Conservation (phyloP, 2,329 filamentous ascomycete species). For the Claviceps digitariae region DNA sequence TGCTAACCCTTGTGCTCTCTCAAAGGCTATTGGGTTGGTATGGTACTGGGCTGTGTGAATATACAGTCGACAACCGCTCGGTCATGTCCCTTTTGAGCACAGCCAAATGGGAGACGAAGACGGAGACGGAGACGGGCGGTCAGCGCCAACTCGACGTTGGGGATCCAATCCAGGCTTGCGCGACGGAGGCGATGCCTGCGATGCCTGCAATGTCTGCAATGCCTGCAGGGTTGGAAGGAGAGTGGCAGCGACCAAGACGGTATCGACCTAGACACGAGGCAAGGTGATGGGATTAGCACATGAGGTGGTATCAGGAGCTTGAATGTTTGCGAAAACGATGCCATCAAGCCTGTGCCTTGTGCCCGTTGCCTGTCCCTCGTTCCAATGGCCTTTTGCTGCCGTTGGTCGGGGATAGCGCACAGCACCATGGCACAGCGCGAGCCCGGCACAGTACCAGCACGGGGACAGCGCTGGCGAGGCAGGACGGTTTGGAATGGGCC, state of each 20-base stretch:
- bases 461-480: slow-evolving; percentile 8
- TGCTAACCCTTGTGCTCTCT: neutral
- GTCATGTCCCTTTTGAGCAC: slow-evolving; percentile 7
- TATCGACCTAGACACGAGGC: neutral
- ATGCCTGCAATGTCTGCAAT: too few relatives aligned
- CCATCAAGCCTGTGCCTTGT: neutral
- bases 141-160: slow-evolving; percentile 19
- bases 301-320: neutral
- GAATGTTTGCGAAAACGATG: neutral
- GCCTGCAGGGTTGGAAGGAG: slow-evolving; percentile 5
- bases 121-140: slow-evolving; percentile 10
- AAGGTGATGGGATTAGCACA: slow-evolving; percentile 2
- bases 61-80: neutral
- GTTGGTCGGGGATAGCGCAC: neutral
- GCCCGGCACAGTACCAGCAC: neutral
- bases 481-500: slow-evolving; percentile 11
- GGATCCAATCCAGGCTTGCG: slow-evolving; percentile 15
- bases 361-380: too few relatives aligned
- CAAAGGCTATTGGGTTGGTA: neutral
- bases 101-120: slow-evolving; percentile 12
- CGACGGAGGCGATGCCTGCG: slow-evolving; percentile 16
- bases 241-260: neutral
- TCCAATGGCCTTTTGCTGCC: neutral
- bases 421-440: neutral
- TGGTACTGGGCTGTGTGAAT: neutral